A percentile compares a stretch with the other conserved stretches of the same genome.
These are phyloP conservation scores for Saturnispora hagleri DNA, from an alignment of 805 yeast genomes.

Conservation along the genomic window DNA sequence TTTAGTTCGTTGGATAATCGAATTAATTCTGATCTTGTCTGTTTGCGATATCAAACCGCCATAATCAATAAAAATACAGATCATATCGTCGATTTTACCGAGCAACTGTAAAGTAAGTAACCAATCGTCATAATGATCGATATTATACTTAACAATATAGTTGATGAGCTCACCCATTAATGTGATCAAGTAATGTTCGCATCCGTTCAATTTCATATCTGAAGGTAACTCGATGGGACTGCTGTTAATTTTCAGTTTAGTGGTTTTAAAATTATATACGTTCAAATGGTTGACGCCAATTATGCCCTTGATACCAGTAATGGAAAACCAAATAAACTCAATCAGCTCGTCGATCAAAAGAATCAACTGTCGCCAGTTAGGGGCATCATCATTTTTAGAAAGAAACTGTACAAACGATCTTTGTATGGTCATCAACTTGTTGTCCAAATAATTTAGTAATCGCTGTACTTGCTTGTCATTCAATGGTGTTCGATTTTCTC, in stretches of 20 bases:
- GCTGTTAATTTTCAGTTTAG: not conserved
- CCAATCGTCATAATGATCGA: slow-evolving; percentile 19
- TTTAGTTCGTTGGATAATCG: slow-evolving; percentile 26
- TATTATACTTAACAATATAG: slow-evolving; percentile 36
- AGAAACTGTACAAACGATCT: slow-evolving; percentile 38
- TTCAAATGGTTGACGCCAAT: slow-evolving; percentile 20
- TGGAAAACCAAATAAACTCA: slow-evolving; percentile 55
- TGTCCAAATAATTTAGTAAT: slow-evolving; percentile 47
- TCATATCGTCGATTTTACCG: slow-evolving; percentile 25
- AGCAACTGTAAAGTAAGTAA: slow-evolving; percentile 17
- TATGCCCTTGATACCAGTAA: slow-evolving; percentile 25
- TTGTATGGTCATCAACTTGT: slow-evolving; percentile 42
- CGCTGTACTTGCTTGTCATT: slow-evolving; percentile 46
- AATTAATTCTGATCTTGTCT: slow-evolving; percentile 27
- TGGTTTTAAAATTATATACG: slow-evolving; percentile 3
- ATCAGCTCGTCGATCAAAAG: slow-evolving; percentile 39
- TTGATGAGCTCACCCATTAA: slow-evolving; percentile 63
- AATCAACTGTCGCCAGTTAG: slow-evolving; percentile 28
- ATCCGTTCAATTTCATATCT: slow-evolving; percentile 31
- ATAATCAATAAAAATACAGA: slow-evolving; percentile 25
- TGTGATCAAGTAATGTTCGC: slow-evolving; percentile 49
- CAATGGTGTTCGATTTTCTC: slow-evolving; percentile 13
- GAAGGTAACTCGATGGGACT: slow-evolving; percentile 1
- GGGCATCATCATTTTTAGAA: slow-evolving; percentile 17
- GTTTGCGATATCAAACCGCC: slow-evolving; percentile 20